Base-by-base conservation (phyloP, 2,329 filamentous ascomycete species). In the Colletotrichum musicola region DNA sequence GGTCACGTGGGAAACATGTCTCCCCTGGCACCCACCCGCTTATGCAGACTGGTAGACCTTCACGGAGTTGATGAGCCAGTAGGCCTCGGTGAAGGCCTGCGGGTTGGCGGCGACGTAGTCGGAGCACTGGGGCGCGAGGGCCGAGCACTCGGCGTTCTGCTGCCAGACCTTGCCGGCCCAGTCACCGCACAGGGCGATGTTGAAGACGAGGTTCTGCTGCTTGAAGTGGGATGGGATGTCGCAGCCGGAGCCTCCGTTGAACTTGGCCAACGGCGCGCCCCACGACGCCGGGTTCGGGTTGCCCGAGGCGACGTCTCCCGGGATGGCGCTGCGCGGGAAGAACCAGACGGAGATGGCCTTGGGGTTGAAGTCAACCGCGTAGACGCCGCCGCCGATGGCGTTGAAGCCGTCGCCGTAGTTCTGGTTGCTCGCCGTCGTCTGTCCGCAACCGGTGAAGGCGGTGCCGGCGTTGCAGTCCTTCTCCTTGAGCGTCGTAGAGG, bases 161-260 rank as follows among this genome's bases (percentile, higher is more conserved):
- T 75, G 74, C 91, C 92, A 97, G 40, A 90, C 88, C 49, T 82
- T 77, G 25, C 93, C 93, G 7, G 94, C 94, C 94, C 94, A 97
- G 75, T 92, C 88, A 20, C 95, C 95, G 79, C 95, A 98, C 78
- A 97, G 93, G 6, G 92, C 92, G 1, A 90, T 96, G 80, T 95
- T 89, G 79, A 96, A 90, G 71, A 95, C 88, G 71, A 98, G 89
- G 73, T 91, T 88, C 82, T 97, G 87, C 68, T 91, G 80, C 68
- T 82, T 82, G 82, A 98, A 97, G 78, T 91, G 86, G 1, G 80
- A 72, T 69, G 90, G 83, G 71, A 97, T 92, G 73, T 95, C 82
- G 80, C 95, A 98, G 64, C 83, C 85, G 1, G 87, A 88, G 47
- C 84, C 86, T 12, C 89, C 88, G 4, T 83, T 80, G 80, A 97